Evolutionary conservation across 2,329 filamentous ascomycete species (phyloP), one percentile per base, ranked within the genome.

Genomic region (Botryotinia convoluta): DNA sequence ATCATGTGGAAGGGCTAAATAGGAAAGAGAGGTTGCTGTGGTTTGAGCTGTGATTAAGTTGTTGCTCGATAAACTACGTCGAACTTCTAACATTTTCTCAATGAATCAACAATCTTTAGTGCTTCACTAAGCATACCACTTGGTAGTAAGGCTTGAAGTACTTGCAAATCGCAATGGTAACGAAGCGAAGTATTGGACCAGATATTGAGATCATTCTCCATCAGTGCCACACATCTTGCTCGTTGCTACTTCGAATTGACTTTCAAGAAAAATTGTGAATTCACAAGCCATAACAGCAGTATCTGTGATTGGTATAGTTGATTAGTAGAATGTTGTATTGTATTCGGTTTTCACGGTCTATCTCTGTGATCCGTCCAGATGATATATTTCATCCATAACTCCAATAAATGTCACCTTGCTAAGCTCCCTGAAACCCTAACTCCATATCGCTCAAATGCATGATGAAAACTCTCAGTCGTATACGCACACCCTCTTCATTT

Each of bases 341-440:
- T 7, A n/a, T 61, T 20, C 1, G 29, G 5, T 59, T 10, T 35
- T 10, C 16, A 35, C 8, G 29, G 26, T 18, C 22, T 61, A n/a
- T 61, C 35, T 61, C n/a, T 29, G 51, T 57, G n/a, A 57, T 29
- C 51, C 22, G 14, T 61, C 22, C 35, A 61, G 59, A 61, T 39
- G 88, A 22, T 80, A 88, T 26, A 78, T 67, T 84, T 86, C 79
- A 32, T 14, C 62, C 63, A 3, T 14, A 54, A 67, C 35, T 39
- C 64, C 64, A 67, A n/a, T 20, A 26, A 29, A 39, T 29, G 26
- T 9, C 29, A 29, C 32, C 22, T 54, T 29, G 29, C 45, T 26
- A 39, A 39, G 16, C 45, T 29, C 26, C 44, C 44, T 39, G 5
- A 32, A 42, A 7, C 26, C 65, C 48, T 26, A 68, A 68, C 26